Evolutionary conservation across 495 filamentous ascomycete genomes (phyloP).

Genomic region (Stereocaulon alpinum): DNA sequence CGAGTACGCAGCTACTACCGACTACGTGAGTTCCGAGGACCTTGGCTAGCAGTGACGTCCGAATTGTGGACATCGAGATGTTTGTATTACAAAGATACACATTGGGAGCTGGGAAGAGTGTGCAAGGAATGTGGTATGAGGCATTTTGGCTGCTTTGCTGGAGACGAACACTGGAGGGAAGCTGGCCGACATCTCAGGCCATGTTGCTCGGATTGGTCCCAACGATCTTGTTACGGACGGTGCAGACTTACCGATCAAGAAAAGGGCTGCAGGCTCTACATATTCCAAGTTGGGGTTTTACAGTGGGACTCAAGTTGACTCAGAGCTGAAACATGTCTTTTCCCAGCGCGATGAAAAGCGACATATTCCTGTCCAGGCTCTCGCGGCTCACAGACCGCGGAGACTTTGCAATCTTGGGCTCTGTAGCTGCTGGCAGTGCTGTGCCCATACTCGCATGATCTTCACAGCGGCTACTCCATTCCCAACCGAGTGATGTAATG

Average conservation of each 20-base stretch:
- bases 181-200: slow-evolving; percentile 19
- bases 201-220: slow-evolving; percentile 35
- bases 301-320: neutral
- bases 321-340: neutral
- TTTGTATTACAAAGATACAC: neutral
- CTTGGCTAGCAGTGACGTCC: neutral
- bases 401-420: slow-evolving; percentile 27
- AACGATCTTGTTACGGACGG: slow-evolving; percentile 35
- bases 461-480: slow-evolving; percentile 27
- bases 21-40: slow-evolving; percentile 1
- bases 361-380: slow-evolving; percentile 29
- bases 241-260: slow-evolving; percentile 27
- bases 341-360: neutral
- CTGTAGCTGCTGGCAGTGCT: slow-evolving; percentile 27
- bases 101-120: neutral
- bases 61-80: neutral
- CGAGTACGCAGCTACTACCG: slow-evolving; percentile 1
- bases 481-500: slow-evolving; percentile 23
- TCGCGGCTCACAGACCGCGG: slow-evolving; percentile 24
- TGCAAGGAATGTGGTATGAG: slow-evolving; percentile 13
- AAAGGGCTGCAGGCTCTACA: neutral
- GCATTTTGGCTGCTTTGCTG: neutral
- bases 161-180: neutral
- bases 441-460: slow-evolving; percentile 28
- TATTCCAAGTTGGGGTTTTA: neutral